Evolutionary conservation across 306 rosid genomes (phyloP), one percentile per base, ranked within the genome.

Genomic region (Chamaecrista fasciculata): DNA sequence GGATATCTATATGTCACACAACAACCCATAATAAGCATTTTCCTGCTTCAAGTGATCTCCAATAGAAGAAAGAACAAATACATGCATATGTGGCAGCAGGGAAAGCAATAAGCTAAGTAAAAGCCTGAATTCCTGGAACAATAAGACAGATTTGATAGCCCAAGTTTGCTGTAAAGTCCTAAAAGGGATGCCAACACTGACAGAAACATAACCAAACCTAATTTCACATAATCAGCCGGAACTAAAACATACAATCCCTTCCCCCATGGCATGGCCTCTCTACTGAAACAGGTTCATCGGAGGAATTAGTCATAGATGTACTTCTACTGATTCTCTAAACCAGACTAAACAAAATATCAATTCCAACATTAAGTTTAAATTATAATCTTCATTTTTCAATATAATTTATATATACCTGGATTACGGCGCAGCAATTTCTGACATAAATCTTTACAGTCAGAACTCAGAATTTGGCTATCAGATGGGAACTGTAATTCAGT

Each of bases 401-500:
- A 65, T 46, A 67, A 76, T 67, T 66, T 60, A 74, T 68, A 61
- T 49, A 57, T 87, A 95, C 99, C 97, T 80, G 97, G 99, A 81
- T 91, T 89, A 44, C 96, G 88, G 62, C 96, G 97, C 71, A 95
- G 81, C 85, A 95, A 84, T 79, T 89, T 95, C 76, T 72, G 88
- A 79, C 99, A 95, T 75, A 95, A 77, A 73, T 95, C 97, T 85
- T 84, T 95, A 91, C 96, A 95, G 21, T 87, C 91, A 46, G 70
- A 83, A 77, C 96, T 86, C 82, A 91, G 78, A 75, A 79, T 64
- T 66, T 51, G 78, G 76, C 66, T 75, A 67, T 95, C 95, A 25
- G 84, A 50, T 42, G 96, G 95, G 79, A 91, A 95, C 60, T 73
- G 84, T 80, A 91, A 76, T 77, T 91, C 96, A 12, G 87, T 91